Evolutionary conservation across 2,329 filamentous ascomycete species (phyloP), one percentile per base, ranked within the genome.

Genomic region (Neofusicoccum kwambonambiense): DNA sequence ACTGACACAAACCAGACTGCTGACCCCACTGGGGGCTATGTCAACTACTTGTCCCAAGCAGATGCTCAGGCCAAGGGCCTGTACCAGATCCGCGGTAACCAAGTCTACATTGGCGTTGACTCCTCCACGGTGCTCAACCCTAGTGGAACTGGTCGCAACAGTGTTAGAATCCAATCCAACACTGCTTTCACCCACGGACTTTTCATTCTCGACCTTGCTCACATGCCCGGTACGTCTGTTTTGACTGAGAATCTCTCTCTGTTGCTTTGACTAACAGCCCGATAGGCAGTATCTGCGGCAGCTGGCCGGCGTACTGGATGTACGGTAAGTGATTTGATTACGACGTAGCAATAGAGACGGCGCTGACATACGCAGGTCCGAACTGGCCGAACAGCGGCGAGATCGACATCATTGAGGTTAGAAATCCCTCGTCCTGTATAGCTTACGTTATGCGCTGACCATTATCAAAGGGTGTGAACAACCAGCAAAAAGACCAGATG

Each of bases 51-150:
- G 54, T 71, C 70, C 44, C 67, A 68, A 41, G 68, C 69, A 37
- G 68, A 74, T 64, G 77, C 77, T 9, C 73, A 77, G 54, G 65
- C 70, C 13, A 64, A 69, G 13, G 76, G 76, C 6, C 67, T 78
- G 22, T 66, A 77, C 27, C 71, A 70, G 52, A 75, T 68, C 13
- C 71, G 74, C 52, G 72, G 72, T 41, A 71, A 69, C 27, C 73
- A 77, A 62, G 73, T 78, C 15, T 77, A 77, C 69, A 76, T 79
- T 70, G 76, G 76, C 15, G 77, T 78, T 8, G 77, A 79, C 64
- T 70, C 69, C 22, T 70, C 64, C 3, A 75, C 68, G 27, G 60
- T 68, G 6, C 70, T 78, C 2, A 64, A 74, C 52, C 72, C 76
- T 1, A 75, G 72, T 47, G 75, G 75, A 9, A 22, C 69, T 3